These are phyloP conservation scores for Logfia minima DNA, from an alignment of 129 eudicot genomes.

Conservation along the genomic window DNA sequence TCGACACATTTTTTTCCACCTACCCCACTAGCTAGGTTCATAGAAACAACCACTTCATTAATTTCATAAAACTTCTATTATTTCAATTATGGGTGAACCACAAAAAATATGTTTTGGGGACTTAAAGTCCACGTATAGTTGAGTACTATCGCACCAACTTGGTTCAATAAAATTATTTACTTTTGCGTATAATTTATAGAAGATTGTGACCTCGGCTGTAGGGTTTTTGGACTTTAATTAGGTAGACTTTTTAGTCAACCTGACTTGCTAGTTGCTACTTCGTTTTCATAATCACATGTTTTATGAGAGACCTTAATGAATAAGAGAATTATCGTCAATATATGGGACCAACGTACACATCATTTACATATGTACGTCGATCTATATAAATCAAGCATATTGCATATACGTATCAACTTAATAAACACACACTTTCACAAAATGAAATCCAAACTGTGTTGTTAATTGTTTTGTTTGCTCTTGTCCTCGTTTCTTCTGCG, in stretches of 20 bases:
- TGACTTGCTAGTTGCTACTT: not conserved
- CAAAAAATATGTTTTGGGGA: too few relatives aligned
- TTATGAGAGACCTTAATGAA: too few relatives aligned
- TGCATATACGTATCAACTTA: not conserved
- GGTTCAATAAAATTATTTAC: too few relatives aligned
- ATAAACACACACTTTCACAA: not conserved
- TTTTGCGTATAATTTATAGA: too few relatives aligned
- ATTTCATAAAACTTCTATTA: not conserved
- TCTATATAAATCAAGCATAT: not conserved
- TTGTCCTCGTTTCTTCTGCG: slow-evolving; percentile 10
- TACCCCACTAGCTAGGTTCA: not conserved
- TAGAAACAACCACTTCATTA: not conserved
- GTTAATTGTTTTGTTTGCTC: slow-evolving; percentile 8
- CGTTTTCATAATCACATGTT: too few relatives aligned
- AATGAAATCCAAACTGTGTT: slow-evolving; percentile 8
- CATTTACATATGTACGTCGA: not conserved
- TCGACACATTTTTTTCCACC: not conserved
- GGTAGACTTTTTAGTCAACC: not conserved
- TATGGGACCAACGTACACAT: not conserved
- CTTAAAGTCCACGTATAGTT: too few relatives aligned
- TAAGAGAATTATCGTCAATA: not conserved
- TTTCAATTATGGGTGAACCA: too few relatives aligned
- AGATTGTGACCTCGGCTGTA: too few relatives aligned
- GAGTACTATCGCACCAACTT: too few relatives aligned
- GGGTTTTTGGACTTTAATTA: too few relatives aligned